Evolutionary conservation across 2,329 filamentous ascomycete species (phyloP), one percentile per base, ranked within the genome.

Genomic region (Ceratocystiopsis sp.): DNA sequence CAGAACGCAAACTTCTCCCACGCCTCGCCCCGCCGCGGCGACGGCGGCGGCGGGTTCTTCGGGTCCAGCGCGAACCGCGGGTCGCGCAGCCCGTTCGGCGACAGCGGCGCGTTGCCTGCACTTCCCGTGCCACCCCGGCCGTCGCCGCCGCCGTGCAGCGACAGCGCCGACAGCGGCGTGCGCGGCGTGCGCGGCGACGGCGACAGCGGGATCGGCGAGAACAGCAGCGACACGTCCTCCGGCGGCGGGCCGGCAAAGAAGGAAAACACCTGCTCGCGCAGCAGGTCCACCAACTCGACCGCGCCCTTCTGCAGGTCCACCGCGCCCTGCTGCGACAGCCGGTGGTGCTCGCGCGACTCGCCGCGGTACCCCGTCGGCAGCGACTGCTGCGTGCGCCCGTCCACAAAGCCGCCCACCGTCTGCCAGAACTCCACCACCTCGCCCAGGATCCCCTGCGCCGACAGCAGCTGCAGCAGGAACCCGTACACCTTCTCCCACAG

Each of bases 1-100:
- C 89, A 96, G 60, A 96, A 98, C 0, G 87, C 89, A 59, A 91
- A 76, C 62, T 89, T 81, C 55, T 96, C 91, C 85, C 86, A 96
- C 0, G 79, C 65, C 52, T 94, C 85, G 7, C 87, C 89, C 38
- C 73, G 74, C 51, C 71, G 83, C 0, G 85, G 84, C 0, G 82
- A 84, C 1, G 80, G 78, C 12, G 78, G 76, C 2, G 85, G 87
- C 3, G 84, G 65, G 48, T 83, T 86, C 54, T 73, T 80, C 0
- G 75, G 68, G 54, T 94, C 85, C 46, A 94, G 75, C 44, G 78
- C 81, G 60, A 93, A 89, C 2, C 82, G 75, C 38, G 80, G 78
- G 51, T 84, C 81, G 43, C 77, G 73, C 1, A 70, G 61, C 16
- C 72, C 71, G 4, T 72, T 69, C 2, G 74, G 71, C 25, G 71